A percentile compares a stretch with the other conserved stretches of the same genome.
Evolutionary conservation across 352 stramenopile species (phyloP).

Genomic region (Pythium sp.): DNA sequence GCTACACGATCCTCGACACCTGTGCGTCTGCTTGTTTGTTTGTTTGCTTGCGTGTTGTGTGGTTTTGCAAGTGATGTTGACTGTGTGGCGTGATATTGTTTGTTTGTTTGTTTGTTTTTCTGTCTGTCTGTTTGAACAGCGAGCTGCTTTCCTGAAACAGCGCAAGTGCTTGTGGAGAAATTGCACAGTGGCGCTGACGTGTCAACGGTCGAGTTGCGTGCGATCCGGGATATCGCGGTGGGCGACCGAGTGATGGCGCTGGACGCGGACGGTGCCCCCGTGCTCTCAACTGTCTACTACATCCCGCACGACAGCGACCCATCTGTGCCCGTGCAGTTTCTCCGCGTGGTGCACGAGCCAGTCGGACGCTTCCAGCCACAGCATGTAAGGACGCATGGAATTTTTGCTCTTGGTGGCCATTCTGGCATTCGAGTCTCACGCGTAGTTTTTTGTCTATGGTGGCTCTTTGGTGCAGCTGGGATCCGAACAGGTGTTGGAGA

Average conservation of each 20-base stretch:
- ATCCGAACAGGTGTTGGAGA: conserved; percentile 24
- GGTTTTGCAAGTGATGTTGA: not conserved
- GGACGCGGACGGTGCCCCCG: conserved; percentile 25
- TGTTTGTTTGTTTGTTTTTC: not conserved
- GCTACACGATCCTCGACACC: conserved; percentile 49
- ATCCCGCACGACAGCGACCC: conserved; percentile 47
- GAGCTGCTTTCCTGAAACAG: conserved; percentile 59
- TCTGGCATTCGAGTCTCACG: conserved; percentile 3
- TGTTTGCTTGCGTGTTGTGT: not conserved
- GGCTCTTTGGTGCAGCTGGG: not conserved
- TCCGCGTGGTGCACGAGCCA: conserved; percentile 35
- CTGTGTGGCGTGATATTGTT: not conserved
- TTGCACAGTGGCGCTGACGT: not conserved
- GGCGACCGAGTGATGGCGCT: conserved; percentile 60
- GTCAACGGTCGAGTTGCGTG: conserved; percentile 23
- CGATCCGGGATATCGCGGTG: conserved; percentile 23
- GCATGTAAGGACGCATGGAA: not conserved
- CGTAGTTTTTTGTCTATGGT: not conserved
- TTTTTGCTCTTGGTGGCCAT: not conserved
- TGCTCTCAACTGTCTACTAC: conserved; percentile 65
- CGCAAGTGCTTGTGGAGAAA: conserved; percentile 27
- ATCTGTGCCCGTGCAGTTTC: conserved; percentile 19
- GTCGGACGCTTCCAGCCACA: not conserved
- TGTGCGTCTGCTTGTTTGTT: conserved; percentile 17
- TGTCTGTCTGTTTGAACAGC: conserved; percentile 20